Evolutionary conservation across 2,329 filamentous ascomycete genomes (phyloP), one percentile per base, ranked within the genome.

Genomic region (Fusarium algeriense): DNA sequence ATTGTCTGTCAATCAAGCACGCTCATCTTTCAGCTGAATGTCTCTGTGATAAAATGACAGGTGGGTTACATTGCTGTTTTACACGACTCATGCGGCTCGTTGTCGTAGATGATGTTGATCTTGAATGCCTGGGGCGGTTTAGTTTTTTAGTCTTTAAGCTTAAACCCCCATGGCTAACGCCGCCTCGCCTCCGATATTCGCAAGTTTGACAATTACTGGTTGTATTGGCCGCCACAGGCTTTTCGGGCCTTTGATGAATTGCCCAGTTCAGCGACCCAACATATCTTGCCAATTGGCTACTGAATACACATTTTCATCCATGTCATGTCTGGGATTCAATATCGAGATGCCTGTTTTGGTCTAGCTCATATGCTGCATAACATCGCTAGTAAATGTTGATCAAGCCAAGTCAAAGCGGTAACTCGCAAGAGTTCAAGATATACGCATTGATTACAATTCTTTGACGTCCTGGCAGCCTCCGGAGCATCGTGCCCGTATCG

Each of bases 321-420:
- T 58, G 52, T 57, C 46, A 52, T 32, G 30, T 20, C 48, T 45
- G 20, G 49, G 34, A 57, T 37, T 19, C 34, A 23, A 30, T 46
- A 46, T 44, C 32, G 57, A 67, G 54, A 73, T 75, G 72, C 74
- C 73, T 74, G 32, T 75, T 74, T 34, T 9, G 62, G 71, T 49
- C 60, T 73, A 71, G 68, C 48, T 35, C 17, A 49, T 14, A 20
- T 44, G 15, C 49, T 71, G 49, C 54, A 54, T 26, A 50, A 44
- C 53, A 57, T 65, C 11, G 26, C 44, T 60, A 59, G 48, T 63
- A 23, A 67, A 50, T 28, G 38, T 7, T 52, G 38, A 43, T 64
- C 60, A 43, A 17, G 50, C 28, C 48, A 67, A 67, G 64, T 49
- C 41, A 67, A 66, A 60, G 45, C 63, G 30, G 17, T 55, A 28